Base-by-base conservation (phyloP, 2,329 filamentous ascomycete species). In the Cercospora zeae-maydis region DNA sequence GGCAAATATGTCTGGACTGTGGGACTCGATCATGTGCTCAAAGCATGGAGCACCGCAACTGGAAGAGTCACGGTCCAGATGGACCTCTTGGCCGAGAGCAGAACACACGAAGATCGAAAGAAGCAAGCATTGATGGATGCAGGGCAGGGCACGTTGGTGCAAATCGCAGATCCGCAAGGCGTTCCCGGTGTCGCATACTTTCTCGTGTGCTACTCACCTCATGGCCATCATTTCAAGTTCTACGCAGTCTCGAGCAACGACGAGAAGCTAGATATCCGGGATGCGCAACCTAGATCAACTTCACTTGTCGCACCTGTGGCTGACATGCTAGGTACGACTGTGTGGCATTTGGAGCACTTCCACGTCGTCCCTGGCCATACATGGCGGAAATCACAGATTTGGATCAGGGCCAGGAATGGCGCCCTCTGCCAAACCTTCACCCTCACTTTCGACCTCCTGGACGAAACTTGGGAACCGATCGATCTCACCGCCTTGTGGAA, bases 151-250 rank as follows among this genome's bases (percentile, higher is more conserved):
- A 90, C 90, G 62, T 82, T 96, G 11, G 82, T 97, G 62, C 87
- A 88, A 61, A 81, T 96, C 16, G 82, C 93, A 11, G 54, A 67
- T 8, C 58, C 61, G 10, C 65, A 59, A 19, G 63, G 61, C 31
- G 51, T 66, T 24, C 60, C 65, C 11, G 61, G 61, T 27, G 66
- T 60, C 6, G 56, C 47, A n/a, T 88, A 86, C 72, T 83, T 84
- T 63, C 84, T 93, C 58, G 86, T 91, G 37, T 93, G 92, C 8
- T 96, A 92, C 76, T 97, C 93, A 10, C 93, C 95, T 0, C 86
- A 95, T 66, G 90, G 92, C 31, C 85, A 95, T 36, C 89, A 93
- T 73, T 98, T 99, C 82, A 98, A 96, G 75, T 93, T 99, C 74
- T 99, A 93, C 91, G 91, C 96, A 69, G 79, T 91, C 13, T 49